Evolutionary conservation across 345 rosid genomes (phyloP), one percentile per base, ranked within the genome.

Genomic region (Draba incana): DNA sequence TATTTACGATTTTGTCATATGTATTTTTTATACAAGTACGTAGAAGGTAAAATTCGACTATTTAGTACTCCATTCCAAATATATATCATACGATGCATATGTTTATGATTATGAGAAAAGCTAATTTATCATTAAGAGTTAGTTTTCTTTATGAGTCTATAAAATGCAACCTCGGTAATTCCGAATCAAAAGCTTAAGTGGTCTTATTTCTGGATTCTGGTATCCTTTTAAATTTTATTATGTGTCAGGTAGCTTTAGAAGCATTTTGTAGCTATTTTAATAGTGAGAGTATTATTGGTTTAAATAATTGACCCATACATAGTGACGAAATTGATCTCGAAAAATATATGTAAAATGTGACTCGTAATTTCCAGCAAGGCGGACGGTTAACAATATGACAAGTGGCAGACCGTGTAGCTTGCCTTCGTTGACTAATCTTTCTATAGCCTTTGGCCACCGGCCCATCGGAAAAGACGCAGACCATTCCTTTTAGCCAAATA

Each of bases 371-470:
- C 57, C 47, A 46, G 46, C 56, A 33, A 46, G 62, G 20, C 10
- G 57, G 41, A 65, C 59, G 49, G 27, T 33, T 67, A 12, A 39
- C 2, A 59, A 15, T 6, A 3, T 48, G 33, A 69, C 73, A 13
- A 41, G 73, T 67, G 61, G 4, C 50, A 6, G 27, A 46, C 14
- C 14, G 5, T 28, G 8, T 28, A 28, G 51, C 54, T 43, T 43
- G 54, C 62, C 16, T 59, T 70, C 27, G 62, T 70, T 70, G 75
- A 70, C 75, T 45, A 51, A 43, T 70, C 30, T 0, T 52, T 0
- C 4, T 6, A 3, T 38, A 14, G 3, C 3, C 54, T 51, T 70
- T 52, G 47, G 75, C 69, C 75, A 71, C 49, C 75, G 57, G 14
- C 63, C 6, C 62, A 62, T 50, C 56, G 48, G 75, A 62, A 51